A percentile compares a stretch with the other conserved stretches of the same genome.
These are phyloP conservation scores for Aspergillus vadensis DNA, from an alignment of 2,329 filamentous ascomycete species.

Conservation along the genomic window DNA sequence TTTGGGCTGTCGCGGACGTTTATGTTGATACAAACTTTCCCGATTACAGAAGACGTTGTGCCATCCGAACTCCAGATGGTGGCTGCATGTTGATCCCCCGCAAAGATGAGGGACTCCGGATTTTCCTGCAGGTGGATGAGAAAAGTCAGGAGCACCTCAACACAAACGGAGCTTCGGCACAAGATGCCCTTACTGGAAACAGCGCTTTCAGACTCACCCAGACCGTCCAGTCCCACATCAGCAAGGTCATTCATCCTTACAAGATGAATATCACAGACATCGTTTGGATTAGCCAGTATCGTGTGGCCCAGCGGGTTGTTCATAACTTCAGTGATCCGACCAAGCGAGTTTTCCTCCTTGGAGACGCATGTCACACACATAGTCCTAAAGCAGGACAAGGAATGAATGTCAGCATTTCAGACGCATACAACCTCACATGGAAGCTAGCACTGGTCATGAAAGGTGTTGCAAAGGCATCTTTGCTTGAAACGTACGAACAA, in stretches of 20 bases:
- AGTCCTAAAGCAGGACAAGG: slow-evolving; percentile 53
- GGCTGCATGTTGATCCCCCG: background rate
- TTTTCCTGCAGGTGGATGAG: background rate
- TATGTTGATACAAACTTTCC: background rate
- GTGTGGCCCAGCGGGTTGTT: no score
- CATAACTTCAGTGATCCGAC: no score
- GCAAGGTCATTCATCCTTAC: no score
- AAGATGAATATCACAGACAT: no score
- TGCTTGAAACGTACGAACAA: slow-evolving; percentile 56
- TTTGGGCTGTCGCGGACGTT: background rate
- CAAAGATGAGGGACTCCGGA: background rate
- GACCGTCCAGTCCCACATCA: no score
- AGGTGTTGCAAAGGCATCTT: slow-evolving; percentile 39
- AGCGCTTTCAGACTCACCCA: no score
- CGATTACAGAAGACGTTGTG: background rate
- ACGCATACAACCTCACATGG: slow-evolving; percentile 62
- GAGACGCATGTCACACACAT: slow-evolving; percentile 64
- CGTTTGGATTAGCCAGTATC: no score
- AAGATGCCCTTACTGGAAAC: no score
- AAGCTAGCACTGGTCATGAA: slow-evolving; percentile 56
- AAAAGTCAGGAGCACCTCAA: background rate
- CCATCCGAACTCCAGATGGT: background rate
- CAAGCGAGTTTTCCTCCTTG: slow-evolving; percentile 68
- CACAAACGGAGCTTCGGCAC: no score
- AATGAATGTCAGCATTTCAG: slow-evolving; percentile 74